phyloP scores from a whole-genome alignment of 495 filamentous ascomycete genomes.

The Penicillium egyptiacum region DNA sequence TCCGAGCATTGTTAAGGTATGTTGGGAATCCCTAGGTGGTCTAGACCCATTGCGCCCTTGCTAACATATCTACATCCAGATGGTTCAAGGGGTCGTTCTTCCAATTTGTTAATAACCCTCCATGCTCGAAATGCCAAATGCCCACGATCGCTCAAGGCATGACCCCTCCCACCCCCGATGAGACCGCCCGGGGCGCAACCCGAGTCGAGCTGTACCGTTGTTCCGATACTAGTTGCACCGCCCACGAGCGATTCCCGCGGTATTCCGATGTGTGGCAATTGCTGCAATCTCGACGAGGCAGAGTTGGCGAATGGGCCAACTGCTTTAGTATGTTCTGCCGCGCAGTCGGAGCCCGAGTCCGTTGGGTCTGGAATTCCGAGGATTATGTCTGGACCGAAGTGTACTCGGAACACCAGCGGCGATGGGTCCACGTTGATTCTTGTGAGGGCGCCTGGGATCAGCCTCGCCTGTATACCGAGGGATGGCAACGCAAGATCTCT shows the following conservation, averaged over 20 bases:
- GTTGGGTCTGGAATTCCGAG: constrained; percentile 98
- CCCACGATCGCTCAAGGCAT: constrained; percentile 82
- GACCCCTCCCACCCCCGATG: constrained; percentile 82
- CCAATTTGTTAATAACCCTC: constrained; percentile 92
- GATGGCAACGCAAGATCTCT: constrained; percentile 90
- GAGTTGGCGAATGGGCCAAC: constrained; percentile 95
- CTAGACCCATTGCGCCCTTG: constrained; percentile 13
- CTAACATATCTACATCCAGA: constrained; percentile 47
- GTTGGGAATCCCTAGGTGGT: constrained; percentile 14
- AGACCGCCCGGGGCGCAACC: constrained; percentile 80
- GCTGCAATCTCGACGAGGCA: constrained; percentile 77
- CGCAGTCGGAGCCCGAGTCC: constrained; percentile 83
- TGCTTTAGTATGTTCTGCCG: constrained; percentile 99
- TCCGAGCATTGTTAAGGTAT: constrained; percentile 79
- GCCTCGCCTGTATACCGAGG: constrained; percentile 87
- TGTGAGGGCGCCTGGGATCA: constrained; percentile 97
- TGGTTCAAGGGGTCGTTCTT: constrained; percentile 98
- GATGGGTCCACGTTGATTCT: constrained; percentile 96
- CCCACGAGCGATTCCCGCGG: constrained; percentile 85
- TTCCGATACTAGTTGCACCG: constrained; percentile 64
- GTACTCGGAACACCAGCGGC: constrained; percentile 87
- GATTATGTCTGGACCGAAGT: constrained; percentile 98
- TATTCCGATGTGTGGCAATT: constrained; percentile 96
- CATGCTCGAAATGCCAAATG: constrained; percentile 73
- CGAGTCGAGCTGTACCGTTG: constrained; percentile 90